Base-by-base conservation (phyloP, 2,329 filamentous ascomycete species). In the Xylariales sp. region DNA sequence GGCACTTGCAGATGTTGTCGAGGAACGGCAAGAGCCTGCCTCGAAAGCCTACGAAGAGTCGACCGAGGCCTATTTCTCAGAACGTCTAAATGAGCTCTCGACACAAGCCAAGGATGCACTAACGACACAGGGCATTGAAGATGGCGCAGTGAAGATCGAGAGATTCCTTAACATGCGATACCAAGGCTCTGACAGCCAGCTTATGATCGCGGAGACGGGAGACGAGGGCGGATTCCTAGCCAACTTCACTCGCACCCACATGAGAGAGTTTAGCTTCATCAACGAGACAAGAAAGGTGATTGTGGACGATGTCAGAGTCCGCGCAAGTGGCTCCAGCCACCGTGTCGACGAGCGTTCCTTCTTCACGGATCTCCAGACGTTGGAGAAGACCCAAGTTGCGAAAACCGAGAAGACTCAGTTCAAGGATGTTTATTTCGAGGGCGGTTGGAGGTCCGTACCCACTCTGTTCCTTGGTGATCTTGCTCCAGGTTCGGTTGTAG, bases 1-100 rank as follows among this genome's bases (percentile, higher is more conserved):
- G 79, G 80, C 81, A 3, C 62, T 86, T 2, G 83, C 82, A 12
- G 82, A 86, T 57, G 81, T 86, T 4, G 82, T 86, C 1, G 78
- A 85, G 46, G 82, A 86, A 55, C 70, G 74, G n/a, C 82, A 85
- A 49, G 77, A 80, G 45, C 73, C 76, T 21, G 55, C 60, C 16
- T 59, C 63, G 8, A 53, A 56, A 17, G 42, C 63, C 14, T 63
- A 59, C 56, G 68, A 67, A 4, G 70, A 78, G 20, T 49, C 66
- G 27, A 70, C 5, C 63, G 69, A 0, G 65, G 67, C 25, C 57
- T 71, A 20, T 71, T 72, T 30, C 8, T 29, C 34, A 12, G 14
- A 14, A 8, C 24, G 30, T 24, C 34, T 37, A 4, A 27, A 37
- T 12, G 3, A 13, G 10, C 34, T 37, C 7, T 15, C 29, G 17